phyloP scores from a whole-genome alignment of 208 protist species.

The Phytomonas francai region DNA sequence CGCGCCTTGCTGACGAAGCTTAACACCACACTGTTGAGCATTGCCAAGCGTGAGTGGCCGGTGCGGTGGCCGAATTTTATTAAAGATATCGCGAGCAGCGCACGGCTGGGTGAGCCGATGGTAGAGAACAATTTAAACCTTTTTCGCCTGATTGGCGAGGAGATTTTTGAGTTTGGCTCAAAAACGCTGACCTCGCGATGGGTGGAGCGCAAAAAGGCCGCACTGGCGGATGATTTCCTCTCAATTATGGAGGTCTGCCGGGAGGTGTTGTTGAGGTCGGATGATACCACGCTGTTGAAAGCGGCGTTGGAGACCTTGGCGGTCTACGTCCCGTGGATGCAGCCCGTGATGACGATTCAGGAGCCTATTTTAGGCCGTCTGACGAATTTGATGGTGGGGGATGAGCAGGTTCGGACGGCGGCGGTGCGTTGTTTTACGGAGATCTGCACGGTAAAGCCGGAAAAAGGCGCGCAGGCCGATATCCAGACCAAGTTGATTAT shows the following conservation, averaged over 20 bases:
- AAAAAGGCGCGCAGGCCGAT: slow-evolving; percentile 41
- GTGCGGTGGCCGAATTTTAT: slow-evolving; percentile 97
- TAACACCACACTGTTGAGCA: slow-evolving; percentile 88
- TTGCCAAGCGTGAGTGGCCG: slow-evolving; percentile 98
- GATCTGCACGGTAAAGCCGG: slow-evolving; percentile 38
- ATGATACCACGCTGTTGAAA: slow-evolving; percentile 46
- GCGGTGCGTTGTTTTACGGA: slow-evolving; percentile 68
- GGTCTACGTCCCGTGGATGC: slow-evolving; percentile 81
- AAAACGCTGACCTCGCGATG: slow-evolving; percentile 95
- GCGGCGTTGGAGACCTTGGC: slow-evolving; percentile 63
- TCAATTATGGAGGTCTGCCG: slow-evolving; percentile 93
- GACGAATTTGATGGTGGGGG: slow-evolving; percentile 29
- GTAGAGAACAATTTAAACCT: slow-evolving; percentile 98
- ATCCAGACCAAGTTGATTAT: slow-evolving; percentile 49
- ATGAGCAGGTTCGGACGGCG: slow-evolving; percentile 28
- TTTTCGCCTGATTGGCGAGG: slow-evolving; percentile 93
- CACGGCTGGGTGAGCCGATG: slow-evolving; percentile 85
- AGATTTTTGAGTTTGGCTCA: slow-evolving; percentile 97
- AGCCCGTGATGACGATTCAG: slow-evolving; percentile 69
- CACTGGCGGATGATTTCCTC: slow-evolving; percentile 92
- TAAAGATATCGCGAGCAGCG: slow-evolving; percentile 93
- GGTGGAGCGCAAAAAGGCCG: slow-evolving; percentile 93
- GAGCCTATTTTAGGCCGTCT: slow-evolving; percentile 48
- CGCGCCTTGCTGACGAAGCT: slow-evolving; percentile 85
- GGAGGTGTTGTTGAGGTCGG: slow-evolving; percentile 43